A percentile compares a stretch with the other conserved stretches of the same genome.
Evolutionary conservation across 2,329 filamentous ascomycete species (phyloP).

Genomic region (Fusarium palustre): DNA sequence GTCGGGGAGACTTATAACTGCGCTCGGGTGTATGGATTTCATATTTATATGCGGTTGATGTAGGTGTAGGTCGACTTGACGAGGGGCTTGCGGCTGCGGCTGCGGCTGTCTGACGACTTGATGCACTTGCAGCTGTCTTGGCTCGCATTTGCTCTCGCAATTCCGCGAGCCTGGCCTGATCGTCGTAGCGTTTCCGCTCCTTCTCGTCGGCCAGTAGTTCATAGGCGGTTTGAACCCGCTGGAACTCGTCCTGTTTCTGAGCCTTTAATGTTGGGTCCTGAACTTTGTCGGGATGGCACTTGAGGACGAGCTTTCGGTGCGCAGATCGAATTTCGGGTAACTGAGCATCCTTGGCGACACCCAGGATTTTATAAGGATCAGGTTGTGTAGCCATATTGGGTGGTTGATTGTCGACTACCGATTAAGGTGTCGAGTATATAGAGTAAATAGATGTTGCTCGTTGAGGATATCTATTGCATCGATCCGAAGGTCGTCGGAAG

Average conservation of each 20-base stretch:
- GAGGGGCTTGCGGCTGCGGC: constrained; percentile 21
- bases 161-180: constrained; percentile 74
- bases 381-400: constrained; percentile 63
- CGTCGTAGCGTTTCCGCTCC: constrained; percentile 81
- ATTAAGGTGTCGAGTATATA: constrained; percentile 34
- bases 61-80: constrained; percentile 50
- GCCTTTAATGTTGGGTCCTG: constrained; percentile 81
- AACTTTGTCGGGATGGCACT: constrained; percentile 92
- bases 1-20: constrained; percentile 53
- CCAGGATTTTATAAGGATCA: constrained; percentile 84
- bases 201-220: constrained; percentile 86
- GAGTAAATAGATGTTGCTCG: constrained; percentile 15
- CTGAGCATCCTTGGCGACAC: constrained; percentile 78
- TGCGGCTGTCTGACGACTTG: constrained; percentile 20
- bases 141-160: constrained; percentile 66
- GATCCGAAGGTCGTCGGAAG: constrained; percentile 40
- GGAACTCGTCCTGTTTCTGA: constrained; percentile 86
- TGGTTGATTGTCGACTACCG: constrained; percentile 26
- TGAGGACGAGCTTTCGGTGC: constrained; percentile 87
- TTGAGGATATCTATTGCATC: constrained; percentile 42
- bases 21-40: constrained; percentile 65
- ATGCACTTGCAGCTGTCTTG: constrained; percentile 48
- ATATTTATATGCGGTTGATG: constrained; percentile 53
- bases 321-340: constrained; percentile 78
- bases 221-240: constrained; percentile 92